Evolutionary conservation across 2,329 filamentous ascomycete species (phyloP), one percentile per base, ranked within the genome.

Genomic region (Septoria linicola): DNA sequence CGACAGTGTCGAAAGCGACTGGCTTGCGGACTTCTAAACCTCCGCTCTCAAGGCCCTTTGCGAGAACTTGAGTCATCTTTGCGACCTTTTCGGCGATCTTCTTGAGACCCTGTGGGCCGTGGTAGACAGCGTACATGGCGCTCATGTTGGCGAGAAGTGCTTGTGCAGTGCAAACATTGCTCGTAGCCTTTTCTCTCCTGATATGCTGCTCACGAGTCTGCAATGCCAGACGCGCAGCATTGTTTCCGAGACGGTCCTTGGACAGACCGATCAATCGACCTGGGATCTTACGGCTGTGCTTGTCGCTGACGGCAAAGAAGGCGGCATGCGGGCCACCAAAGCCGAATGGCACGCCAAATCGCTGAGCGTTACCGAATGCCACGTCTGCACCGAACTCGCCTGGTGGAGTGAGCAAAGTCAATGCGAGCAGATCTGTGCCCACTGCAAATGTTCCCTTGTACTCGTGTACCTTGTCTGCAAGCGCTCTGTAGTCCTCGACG

Each of bases 191-290:
- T 70, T 97, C 92, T 65, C 92, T 82, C 59, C 92, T 82, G 68
- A 97, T 96, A 70, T 97, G 92, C 75, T 97, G 92, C 73, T 97
- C 92, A 63, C 92, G 80, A 8, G 92, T 96, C 73, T 97, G 92
- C 45, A 96, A 75, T 14, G 92, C 88, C 66, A 96, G 74, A 63
- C 92, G 81, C 59, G 95, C 84, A 4, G 91, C 92, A 10, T 80
- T 84, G 57, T 88, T 82, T 6, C 92, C 92, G 4, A 90, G 77
- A 48, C 92, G 81, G 67, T 97, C 92, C 72, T 95, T 95, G 43
- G 92, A 96, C 3, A 96, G 80, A 61, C 92, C 92, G 55, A 97
- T 87, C 23, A 96, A 75, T 60, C 92, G 87, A 36, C 91, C 92
- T 3, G 92, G 92, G 58, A 96, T 92, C 74, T 95, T 95, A 54